Evolutionary conservation across 805 yeast genomes (phyloP), one percentile per base, ranked within the genome.

Genomic region (Nakazawaea wyomingensis): DNA sequence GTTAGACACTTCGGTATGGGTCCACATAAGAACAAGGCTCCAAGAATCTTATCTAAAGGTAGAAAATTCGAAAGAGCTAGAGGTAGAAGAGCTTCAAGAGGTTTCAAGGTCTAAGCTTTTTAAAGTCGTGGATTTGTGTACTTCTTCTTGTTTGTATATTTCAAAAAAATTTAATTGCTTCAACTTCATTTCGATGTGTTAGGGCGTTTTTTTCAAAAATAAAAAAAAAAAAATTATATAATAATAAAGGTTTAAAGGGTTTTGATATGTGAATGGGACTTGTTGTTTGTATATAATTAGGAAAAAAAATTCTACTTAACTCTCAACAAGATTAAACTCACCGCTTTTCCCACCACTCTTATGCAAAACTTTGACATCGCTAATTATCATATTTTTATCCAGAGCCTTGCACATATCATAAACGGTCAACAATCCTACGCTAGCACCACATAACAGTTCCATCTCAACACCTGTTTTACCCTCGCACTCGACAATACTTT

Each of bases 21-120:
- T 79, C 99, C 99, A 68, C 99, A 93, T 95, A 88, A 88, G 83
- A 76, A 80, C 78, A 93, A 93, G 88, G 98, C 98, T 67, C 99
- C 99, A 77, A 89, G 95, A 80, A 83, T 93, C 74, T 65, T 74
- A 67, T 91, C 98, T 54, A 89, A 79, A 73, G 99, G 99, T 74
- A 93, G 98, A 85, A 93, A 93, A 80, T 93, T 93, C 84, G 99
- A 93, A 84, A 89, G 93, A 78, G 99, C 97, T 66, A 93, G 99
- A 87, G 99, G 99, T 84, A 95, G 85, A 76, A 83, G 99, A 80
- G 84, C 80, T 73, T 90, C 98, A 60, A 89, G 95, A 84, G 99
- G 96, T 80, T 93, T 93, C 99, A 93, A 93, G 86, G 99, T 93
- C 78, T 93, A 91, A 88, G 59, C 53, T 50, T 46, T 45, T 48